Percentiles rank a stretch among this genome's conserved stretches.
phyloP scores from a whole-genome alignment of 106 monocot species.

The Dioscorea dumetorum region DNA sequence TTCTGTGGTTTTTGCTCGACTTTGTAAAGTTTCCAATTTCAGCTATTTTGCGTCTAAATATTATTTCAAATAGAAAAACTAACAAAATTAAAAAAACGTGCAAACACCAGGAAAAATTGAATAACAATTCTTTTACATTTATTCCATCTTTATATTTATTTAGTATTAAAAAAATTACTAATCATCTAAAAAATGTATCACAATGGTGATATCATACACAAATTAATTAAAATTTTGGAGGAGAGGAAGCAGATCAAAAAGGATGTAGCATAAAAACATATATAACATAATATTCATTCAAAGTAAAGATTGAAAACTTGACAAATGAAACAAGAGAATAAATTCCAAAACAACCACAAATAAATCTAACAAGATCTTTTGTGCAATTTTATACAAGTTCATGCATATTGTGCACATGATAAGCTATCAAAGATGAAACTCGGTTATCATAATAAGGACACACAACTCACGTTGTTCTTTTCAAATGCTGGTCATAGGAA shows the following conservation, averaged over 20 bases:
- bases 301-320: neutral
- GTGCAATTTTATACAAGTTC: neutral
- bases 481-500: slow-evolving; percentile 45
- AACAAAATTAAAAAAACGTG: too few species aligned
- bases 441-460: neutral
- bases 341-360: neutral
- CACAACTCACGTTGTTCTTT: slow-evolving; percentile 66
- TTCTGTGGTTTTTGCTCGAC: too few species aligned
- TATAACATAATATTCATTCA: neutral
- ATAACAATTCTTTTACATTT: too few species aligned
- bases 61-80: too few species aligned
- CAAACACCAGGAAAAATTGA: too few species aligned
- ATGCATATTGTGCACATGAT: neutral
- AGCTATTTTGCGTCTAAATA: too few species aligned
- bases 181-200: too few species aligned
- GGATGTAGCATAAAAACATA: neutral
- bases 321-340: neutral
- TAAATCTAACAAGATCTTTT: neutral
- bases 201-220: too few species aligned
- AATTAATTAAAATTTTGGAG: neutral
- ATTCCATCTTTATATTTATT: too few species aligned
- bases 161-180: too few species aligned
- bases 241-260: neutral
- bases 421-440: too few species aligned
- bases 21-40: too few species aligned